Conservation (phyloP, 306 rosid species). For the Cucurbita argyrosperma region DNA sequence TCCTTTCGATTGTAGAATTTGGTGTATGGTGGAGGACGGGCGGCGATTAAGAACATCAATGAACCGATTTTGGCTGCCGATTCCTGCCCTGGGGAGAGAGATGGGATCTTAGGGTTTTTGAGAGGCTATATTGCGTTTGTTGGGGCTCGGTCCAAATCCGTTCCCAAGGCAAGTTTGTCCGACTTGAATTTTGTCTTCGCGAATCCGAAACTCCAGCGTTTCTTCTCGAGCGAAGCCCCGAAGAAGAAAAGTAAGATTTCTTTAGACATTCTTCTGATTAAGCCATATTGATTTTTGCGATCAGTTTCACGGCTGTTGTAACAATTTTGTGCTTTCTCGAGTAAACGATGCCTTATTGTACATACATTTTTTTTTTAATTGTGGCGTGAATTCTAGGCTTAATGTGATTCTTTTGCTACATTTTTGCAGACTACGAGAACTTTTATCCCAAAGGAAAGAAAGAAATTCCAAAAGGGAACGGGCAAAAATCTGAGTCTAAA, state of each 20-base stretch:
- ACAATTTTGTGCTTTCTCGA: background rate
- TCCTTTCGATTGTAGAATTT: conserved; percentile 29
- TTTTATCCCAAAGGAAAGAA: conserved; percentile 80
- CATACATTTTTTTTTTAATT: background rate
- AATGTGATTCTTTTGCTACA: background rate
- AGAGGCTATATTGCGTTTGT: conserved; percentile 38
- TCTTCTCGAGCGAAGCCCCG: conserved; percentile 68
- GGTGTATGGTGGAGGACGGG: conserved; percentile 32
- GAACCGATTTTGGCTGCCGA: conserved; percentile 18
- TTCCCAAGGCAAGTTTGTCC: conserved; percentile 22
- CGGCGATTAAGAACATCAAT: conserved; percentile 17
- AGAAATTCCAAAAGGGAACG: conserved; percentile 62
- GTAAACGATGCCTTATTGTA: background rate
- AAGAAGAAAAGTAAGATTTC: conserved; percentile 67
- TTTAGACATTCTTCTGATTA: background rate
- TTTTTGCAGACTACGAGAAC: conserved; percentile 65
- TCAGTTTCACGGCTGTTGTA: background rate
- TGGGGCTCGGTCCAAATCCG: conserved; percentile 18
- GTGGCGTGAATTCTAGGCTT: background rate
- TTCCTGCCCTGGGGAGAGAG: conserved; percentile 25
- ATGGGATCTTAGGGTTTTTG: conserved; percentile 44
- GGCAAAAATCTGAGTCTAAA: conserved; percentile 62
- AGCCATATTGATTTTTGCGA: background rate
- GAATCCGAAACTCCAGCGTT: conserved; percentile 44
- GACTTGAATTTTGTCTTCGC: conserved; percentile 33